Evolutionary conservation across 371 early-diverging fungal species (phyloP).

Genomic region (Parasitella parasitica): DNA sequence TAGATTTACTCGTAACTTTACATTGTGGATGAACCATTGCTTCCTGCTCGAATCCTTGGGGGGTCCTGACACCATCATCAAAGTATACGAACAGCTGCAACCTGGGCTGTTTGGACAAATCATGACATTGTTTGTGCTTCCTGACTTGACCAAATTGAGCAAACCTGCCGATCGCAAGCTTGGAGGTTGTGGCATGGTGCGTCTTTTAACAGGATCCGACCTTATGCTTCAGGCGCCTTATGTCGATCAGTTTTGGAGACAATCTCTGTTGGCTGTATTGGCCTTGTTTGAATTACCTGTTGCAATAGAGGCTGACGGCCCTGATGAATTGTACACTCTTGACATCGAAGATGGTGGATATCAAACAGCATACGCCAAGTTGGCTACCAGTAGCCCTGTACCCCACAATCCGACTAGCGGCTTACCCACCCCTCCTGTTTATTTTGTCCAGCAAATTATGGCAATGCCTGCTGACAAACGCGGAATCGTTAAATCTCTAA

Average conservation of each 20-base stretch:
- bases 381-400: conserved; percentile 56
- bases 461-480: conserved; percentile 39
- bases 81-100: conserved; percentile 78
- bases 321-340: conserved; percentile 69
- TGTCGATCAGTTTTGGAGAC: conserved; percentile 54
- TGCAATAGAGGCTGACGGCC: conserved; percentile 54
- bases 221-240: conserved; percentile 51
- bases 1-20: conserved; percentile 74
- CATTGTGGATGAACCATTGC: conserved; percentile 73
- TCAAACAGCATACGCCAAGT: conserved; percentile 72
- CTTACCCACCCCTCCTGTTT: conserved; percentile 34
- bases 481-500: conserved; percentile 17
- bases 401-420: conserved; percentile 47
- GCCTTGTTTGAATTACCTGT: conserved; percentile 59
- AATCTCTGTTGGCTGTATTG: conserved; percentile 47
- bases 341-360: conserved; percentile 77
- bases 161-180: conserved; percentile 74
- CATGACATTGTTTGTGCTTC: conserved; percentile 66
- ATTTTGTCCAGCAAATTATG: conserved; percentile 39
- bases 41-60: conserved; percentile 63
- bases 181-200: conserved; percentile 67
- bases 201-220: conserved; percentile 57
- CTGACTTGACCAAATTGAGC: conserved; percentile 65
- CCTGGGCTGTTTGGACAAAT: conserved; percentile 75
- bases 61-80: conserved; percentile 67